Base-by-base conservation (phyloP, 257 asterid species). In the Orobanche coerulescens region DNA sequence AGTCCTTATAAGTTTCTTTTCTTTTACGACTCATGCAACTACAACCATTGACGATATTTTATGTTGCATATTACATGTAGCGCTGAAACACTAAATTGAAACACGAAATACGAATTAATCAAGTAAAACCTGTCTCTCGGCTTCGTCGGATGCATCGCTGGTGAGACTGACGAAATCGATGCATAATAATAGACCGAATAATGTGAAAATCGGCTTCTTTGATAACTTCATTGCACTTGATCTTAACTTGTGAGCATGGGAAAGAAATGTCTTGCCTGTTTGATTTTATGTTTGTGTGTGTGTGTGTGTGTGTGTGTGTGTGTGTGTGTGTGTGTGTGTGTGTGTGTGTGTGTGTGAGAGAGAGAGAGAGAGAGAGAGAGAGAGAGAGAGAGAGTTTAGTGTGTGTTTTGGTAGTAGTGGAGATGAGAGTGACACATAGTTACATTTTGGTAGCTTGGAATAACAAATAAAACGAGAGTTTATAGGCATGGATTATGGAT, bases 71-170 rank as follows among this genome's bases (percentile, higher is more conserved):
- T n/a, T n/a, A n/a, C n/a, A n/a, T n/a, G n/a, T n/a, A n/a, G n/a
- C n/a, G n/a, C n/a, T n/a, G n/a, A n/a, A 36, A 36, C 13, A 36
- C 10, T 36, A 36, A 36, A 36, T 36, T 36, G 13, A 4, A 50
- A 12, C 57, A 50, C 33, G 22, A 20, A 20, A 50, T 16, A 1
- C 11, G 7, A 3, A 20, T 9, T 0, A 22, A 9, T 2, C 13
- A 49, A 18, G 1, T 19, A 20, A 48, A 26, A 83, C 95, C 89
- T 83, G 73, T 73, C 88, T 71, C 56, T 81, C 78, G 22, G 62
- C 28, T 16, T 47, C 49, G 33, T 63, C 46, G 15, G 71, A 62
- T 4, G 67, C 75, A 40, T 19, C 44, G 73, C 60, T 20, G 44
- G 6, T 0, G 28, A 55, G 34, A 22, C 22, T 51, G 52, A 69